Evolutionary conservation across 1,284 basidiomycete genomes (phyloP), one percentile per base, ranked within the genome.

Genomic region (Ceratobasidium sp.): DNA sequence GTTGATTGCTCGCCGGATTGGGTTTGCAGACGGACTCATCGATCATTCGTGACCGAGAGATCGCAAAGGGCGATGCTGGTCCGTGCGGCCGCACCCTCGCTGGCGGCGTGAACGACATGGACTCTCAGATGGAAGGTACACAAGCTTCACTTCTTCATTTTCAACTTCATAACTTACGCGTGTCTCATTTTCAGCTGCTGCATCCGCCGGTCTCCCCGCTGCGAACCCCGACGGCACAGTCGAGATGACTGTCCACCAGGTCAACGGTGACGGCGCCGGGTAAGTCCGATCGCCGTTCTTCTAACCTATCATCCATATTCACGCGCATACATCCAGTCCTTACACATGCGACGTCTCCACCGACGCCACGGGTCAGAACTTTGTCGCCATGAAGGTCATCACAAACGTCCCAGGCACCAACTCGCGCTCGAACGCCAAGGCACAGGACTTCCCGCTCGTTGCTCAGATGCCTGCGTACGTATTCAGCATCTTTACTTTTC

Each of bases 41-140:
- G 55, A 77, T 81, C 46, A 83, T 83, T 56, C 82, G 82, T 49
- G 77, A 83, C 44, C 70, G 75, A 9, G 82, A 82, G 63, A 82
- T 82, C 64, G 44, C 68, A 6, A 61, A 79, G 55, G 81, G 83
- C 23, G 75, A 72, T 13, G 78, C 81, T 28, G 80, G 79, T 51
- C 78, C 71, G n/a, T 83, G 83, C 78, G 82, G 82, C 13, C 72
- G 80, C 20, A 83, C 82, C 1, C 79, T 77, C 68, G 72, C 78
- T 33, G 80, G 80, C 4, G 82, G 82, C 9, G 79, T 80, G 63
- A 81, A 81, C 53, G 82, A 83, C 53, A 81, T 83, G 15, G 80
- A 72, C 10, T 60, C 79, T 6, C 77, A 82, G 55, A 77, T 83
- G 26, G 79, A 81, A 40, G 79, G 80, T 79, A 78, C 15, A 77